Base-by-base conservation (phyloP, 257 asterid genomes). In the Cordia subcordata region DNA sequence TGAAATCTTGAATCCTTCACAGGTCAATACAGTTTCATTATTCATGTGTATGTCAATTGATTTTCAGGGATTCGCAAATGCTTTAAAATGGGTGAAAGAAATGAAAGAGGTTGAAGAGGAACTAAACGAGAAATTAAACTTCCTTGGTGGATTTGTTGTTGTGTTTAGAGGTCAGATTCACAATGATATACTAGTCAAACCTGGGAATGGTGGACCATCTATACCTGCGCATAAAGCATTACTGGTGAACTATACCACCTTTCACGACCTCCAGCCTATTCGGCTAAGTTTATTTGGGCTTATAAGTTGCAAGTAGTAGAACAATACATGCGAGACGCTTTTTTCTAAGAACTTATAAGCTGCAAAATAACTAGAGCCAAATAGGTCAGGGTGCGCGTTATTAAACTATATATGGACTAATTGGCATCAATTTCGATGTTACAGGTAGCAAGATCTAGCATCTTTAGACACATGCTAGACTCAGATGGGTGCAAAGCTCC, bases 61-160 rank as follows among this genome's bases (percentile, higher is more conserved):
- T 27, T 45, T 18, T 23, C 79, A 89, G 98, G 96, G 98, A 62
- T 85, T 90, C 64, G 69, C 86, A 72, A 78, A 75, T 70, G 87
- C 95, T n/a, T 65, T 87, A 66, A 90, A 83, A 82, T 90, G 94
- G 87, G 71, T 82, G 72, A 87, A 90, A 68, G 96, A 90, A 82
- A 83, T 79, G 88, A 87, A 81, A 77, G 96, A 87, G 68, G 52
- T 44, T 65, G 95, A 85, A 38, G 98, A 82, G 59, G 89, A 78
- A 62, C 62, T 82, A 47, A 81, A 64, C 16, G 95, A 80, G 58
- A 90, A 79, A 61, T 69, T 90, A 37, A 74, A 33, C 39, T 90
- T 79, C 61, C 75, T 90, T 5, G 67, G 83, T 50, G 92, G 83
- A 37, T 90, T 87, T 53, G 81, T 71, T 22, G 71, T 60, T 57